Conservation (phyloP, 2,329 filamentous ascomycete species). For the Trichoderma polysporum region DNA sequence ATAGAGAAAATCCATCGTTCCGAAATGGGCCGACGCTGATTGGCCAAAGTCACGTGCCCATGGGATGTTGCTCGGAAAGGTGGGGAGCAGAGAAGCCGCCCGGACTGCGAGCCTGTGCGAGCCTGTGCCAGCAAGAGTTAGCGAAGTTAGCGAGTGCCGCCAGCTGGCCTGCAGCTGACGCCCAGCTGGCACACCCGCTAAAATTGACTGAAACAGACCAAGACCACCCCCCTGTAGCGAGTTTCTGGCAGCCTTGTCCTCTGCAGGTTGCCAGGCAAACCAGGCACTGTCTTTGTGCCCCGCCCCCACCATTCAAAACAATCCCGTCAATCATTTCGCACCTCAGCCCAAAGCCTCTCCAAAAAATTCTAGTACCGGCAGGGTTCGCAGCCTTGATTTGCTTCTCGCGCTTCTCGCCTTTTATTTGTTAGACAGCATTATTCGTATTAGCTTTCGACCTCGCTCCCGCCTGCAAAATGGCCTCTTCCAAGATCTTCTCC, state of each 20-base stretch:
- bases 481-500: constrained; percentile 63
- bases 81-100: not conserved
- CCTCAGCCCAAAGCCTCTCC: constrained; percentile 5
- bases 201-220: not conserved
- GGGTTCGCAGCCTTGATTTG: constrained; percentile 15
- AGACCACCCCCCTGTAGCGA: not conserved
- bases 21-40: constrained; percentile 46
- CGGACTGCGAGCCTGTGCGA: not conserved
- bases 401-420: not conserved
- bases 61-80: constrained; percentile 18
- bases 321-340: constrained; percentile 11
- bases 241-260: not conserved
- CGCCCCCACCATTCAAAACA: constrained; percentile 32
- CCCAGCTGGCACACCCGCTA: not conserved
- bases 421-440: constrained; percentile 2
- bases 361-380: constrained; percentile 8
- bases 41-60: constrained; percentile 40
- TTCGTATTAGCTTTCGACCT: not conserved
- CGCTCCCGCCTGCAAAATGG: constrained; percentile 30
- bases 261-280: constrained; percentile 26
- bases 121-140: too few species aligned
- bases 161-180: constrained; percentile 4
- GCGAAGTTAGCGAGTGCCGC: not conserved
- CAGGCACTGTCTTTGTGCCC: constrained; percentile 25
- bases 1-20: constrained; percentile 45